Base-by-base conservation (phyloP, 139 green algal genomes). In the Deuterostichococcus epilithicus region DNA sequence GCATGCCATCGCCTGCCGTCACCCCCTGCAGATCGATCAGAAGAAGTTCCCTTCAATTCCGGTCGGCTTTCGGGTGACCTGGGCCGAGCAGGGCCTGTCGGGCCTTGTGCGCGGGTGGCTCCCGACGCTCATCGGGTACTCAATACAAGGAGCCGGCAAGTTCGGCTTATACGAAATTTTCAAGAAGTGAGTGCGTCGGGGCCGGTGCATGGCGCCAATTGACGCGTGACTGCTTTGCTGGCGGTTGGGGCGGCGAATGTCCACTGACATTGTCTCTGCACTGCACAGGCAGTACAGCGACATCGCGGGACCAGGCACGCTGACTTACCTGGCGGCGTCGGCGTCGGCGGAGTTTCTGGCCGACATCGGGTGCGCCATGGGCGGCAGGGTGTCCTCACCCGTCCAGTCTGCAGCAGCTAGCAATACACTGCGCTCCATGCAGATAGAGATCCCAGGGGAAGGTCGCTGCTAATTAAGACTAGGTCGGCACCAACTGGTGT, bases 341-440 rank as follows among this genome's bases (percentile, higher is more conserved):
- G 94, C 94, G 25, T 94, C 86, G 36, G 94, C 94, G 34, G 94
- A 98, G 85, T 97, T 98, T 86, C 94, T 98, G 81, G 94, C 94
- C 32, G 94, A 98, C 83, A 92, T 98, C 73, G 92, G 89, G 42
- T 52, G 42, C 42, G n/a, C n/a, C n/a, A n/a, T n/a, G n/a, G n/a
- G n/a, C n/a, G n/a, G n/a, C n/a, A n/a, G n/a, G n/a, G 42, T 13
- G 13, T 13, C 8, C 13, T 52, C n/a, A n/a, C n/a, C n/a, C n/a
- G n/a, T n/a, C n/a, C n/a, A n/a, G n/a, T n/a, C n/a, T n/a, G n/a
- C n/a, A n/a, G n/a, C n/a, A n/a, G n/a, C n/a, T n/a, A n/a, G n/a
- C n/a, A n/a, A n/a, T n/a, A n/a, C n/a, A n/a, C n/a, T n/a, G n/a
- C n/a, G n/a, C 8, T 23, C 42, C 42, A 52, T 23, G 8, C 42